A percentile compares a stretch with the other conserved stretches of the same genome.
These are phyloP conservation scores for Epichloe sibirici DNA, from an alignment of 2,329 filamentous ascomycete species.

Conservation along the genomic window DNA sequence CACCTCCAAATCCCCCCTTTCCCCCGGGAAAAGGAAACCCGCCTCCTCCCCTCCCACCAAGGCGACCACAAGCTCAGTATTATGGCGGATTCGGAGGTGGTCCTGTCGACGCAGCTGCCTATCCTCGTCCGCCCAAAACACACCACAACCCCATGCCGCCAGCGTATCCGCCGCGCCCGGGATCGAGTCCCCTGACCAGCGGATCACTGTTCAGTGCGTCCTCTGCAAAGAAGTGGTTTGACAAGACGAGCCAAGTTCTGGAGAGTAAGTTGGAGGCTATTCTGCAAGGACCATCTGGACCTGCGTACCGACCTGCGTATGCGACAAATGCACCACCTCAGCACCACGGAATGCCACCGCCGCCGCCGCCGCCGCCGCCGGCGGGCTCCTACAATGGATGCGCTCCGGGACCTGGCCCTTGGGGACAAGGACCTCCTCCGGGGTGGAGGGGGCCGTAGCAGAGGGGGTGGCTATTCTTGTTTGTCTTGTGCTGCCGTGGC, in stretches of 20 bases:
- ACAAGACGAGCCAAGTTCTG: conserved; percentile 22
- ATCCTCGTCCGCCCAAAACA: conserved; percentile 21
- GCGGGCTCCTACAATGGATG: background rate
- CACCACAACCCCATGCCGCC: conserved; percentile 16
- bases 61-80: conserved; percentile 11
- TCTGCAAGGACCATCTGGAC: conserved; percentile 12
- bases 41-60: conserved; percentile 17
- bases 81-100: conserved; percentile 11
- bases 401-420: background rate
- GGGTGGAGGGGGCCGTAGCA: background rate
- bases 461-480: too few species aligned
- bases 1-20: background rate
- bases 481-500: too few species aligned
- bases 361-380: background rate
- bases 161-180: conserved; percentile 7
- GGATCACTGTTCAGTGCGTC: conserved; percentile 19
- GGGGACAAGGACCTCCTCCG: background rate
- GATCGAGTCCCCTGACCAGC: conserved; percentile 9
- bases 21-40: conserved; percentile 1
- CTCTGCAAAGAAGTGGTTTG: conserved; percentile 23
- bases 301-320: conserved; percentile 7
- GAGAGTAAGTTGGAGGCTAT: conserved; percentile 22
- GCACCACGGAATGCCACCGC: background rate
- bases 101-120: conserved; percentile 14
- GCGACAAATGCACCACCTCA: background rate